Percentiles rank a stretch among this genome's conserved stretches.
Evolutionary conservation across 768 basidiomycete genomes (phyloP).

Genomic region (Termitomyces sp.): DNA sequence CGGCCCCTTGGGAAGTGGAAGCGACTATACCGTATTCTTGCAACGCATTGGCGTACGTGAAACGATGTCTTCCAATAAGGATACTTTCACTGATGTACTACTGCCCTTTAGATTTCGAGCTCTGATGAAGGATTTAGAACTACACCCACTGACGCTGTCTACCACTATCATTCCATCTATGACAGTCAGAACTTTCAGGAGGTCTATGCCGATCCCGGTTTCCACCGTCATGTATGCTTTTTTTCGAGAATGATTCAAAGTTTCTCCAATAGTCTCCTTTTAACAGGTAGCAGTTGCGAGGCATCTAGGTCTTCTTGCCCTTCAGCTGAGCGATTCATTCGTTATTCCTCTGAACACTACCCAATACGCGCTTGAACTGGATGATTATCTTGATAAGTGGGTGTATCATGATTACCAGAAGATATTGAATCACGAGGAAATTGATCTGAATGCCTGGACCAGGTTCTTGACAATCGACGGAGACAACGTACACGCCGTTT

Average conservation of each 20-base stretch:
- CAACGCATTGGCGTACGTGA: constrained; percentile 56
- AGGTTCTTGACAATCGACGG: constrained; percentile 25
- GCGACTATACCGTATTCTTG: constrained; percentile 91
- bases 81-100: not conserved
- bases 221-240: constrained; percentile 63
- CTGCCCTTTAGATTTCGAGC: constrained; percentile 34
- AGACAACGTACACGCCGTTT: constrained; percentile 8
- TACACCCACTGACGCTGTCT: constrained; percentile 54
- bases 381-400: constrained; percentile 58
- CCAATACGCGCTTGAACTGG: constrained; percentile 68
- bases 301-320: constrained; percentile 57
- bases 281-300: constrained; percentile 62
- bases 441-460: constrained; percentile 25
- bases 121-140: constrained; percentile 37
- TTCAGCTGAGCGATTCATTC: constrained; percentile 62
- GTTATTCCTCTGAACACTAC: constrained; percentile 75
- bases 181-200: constrained; percentile 74
- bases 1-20: constrained; percentile 73
- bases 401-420: constrained; percentile 20
- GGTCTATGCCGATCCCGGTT: constrained; percentile 71
- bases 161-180: constrained; percentile 79
- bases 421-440: constrained; percentile 1
- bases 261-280: not conserved
- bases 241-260: not conserved
- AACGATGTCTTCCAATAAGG: not conserved